Conservation (phyloP, 805 yeast genomes). For the Brettanomyces bruxellensis region DNA sequence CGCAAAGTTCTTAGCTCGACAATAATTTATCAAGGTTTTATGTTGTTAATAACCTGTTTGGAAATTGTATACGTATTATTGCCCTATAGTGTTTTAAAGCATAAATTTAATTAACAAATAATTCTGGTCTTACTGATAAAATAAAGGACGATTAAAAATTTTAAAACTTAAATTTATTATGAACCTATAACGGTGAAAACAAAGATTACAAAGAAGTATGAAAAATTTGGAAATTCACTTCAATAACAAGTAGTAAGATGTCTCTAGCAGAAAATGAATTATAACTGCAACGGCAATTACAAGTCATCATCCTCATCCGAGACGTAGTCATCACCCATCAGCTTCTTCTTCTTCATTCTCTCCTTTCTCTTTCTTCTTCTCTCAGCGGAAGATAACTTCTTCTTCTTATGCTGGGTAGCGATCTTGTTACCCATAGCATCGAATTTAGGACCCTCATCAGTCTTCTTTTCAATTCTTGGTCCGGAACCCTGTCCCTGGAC, state of each 20-base stretch:
- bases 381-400: constrained; percentile 97
- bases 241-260: not conserved
- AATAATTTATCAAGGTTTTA: no score
- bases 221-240: not conserved
- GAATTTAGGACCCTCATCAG: constrained; percentile 94
- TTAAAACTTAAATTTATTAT: no score
- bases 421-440: constrained; percentile 99
- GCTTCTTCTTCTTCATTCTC: constrained; percentile 99
- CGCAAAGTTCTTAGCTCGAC: not conserved
- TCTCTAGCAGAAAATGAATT: constrained; percentile 29
- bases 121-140: no score
- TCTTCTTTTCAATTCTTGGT: constrained; percentile 96
- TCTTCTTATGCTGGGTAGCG: constrained; percentile 91
- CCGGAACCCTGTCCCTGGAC: constrained; percentile 99
- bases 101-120: no score
- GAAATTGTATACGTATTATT: no score
- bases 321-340: constrained; percentile 97
- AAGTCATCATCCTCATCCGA: constrained; percentile 69
- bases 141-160: no score
- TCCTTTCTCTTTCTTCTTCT: constrained; percentile 99
- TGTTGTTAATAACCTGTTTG: no score
- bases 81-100: no score
- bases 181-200: not conserved
- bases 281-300: no score
- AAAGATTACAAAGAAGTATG: not conserved